Percentiles rank a stretch among this genome's conserved stretches.
These are phyloP conservation scores for Fusarium citri DNA, from an alignment of 2,329 filamentous ascomycete genomes.

Conservation along the genomic window DNA sequence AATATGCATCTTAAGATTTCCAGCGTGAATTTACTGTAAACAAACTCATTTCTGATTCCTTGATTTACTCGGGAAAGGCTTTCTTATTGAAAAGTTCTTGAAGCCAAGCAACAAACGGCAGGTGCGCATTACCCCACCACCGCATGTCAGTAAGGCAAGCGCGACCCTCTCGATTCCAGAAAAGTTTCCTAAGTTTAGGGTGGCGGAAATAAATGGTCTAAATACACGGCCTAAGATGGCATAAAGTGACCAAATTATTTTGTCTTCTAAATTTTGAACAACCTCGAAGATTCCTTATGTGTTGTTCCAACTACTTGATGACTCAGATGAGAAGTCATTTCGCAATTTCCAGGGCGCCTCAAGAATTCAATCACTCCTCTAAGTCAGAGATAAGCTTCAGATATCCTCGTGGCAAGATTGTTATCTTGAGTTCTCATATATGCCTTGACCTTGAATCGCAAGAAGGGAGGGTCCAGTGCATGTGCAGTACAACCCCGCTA, in stretches of 20 bases:
- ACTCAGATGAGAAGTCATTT: neutral
- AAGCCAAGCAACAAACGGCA: neutral
- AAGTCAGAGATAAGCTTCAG: neutral
- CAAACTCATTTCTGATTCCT: neutral
- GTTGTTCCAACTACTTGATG: neutral
- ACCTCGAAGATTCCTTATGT: neutral
- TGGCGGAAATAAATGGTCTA: neutral
- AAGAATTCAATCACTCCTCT: too few species aligned
- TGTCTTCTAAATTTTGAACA: neutral
- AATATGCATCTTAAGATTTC: neutral
- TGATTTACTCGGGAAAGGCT: neutral
- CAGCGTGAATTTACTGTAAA: fast-evolving
- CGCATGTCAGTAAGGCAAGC: neutral
- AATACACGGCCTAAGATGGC: neutral
- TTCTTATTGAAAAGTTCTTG: neutral
- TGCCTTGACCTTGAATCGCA: neutral
- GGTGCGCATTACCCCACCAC: neutral
- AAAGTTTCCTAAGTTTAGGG: neutral
- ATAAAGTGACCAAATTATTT: neutral
- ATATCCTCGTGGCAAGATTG: neutral
- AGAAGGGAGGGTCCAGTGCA: neutral
- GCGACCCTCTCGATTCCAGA: neutral
- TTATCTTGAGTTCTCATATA: neutral
- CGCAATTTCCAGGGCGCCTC: too few species aligned
- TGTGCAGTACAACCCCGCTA: constrained; percentile 24